Conservation (phyloP, 2,329 filamentous ascomycete species). For the Echinosphaeria canescens region DNA sequence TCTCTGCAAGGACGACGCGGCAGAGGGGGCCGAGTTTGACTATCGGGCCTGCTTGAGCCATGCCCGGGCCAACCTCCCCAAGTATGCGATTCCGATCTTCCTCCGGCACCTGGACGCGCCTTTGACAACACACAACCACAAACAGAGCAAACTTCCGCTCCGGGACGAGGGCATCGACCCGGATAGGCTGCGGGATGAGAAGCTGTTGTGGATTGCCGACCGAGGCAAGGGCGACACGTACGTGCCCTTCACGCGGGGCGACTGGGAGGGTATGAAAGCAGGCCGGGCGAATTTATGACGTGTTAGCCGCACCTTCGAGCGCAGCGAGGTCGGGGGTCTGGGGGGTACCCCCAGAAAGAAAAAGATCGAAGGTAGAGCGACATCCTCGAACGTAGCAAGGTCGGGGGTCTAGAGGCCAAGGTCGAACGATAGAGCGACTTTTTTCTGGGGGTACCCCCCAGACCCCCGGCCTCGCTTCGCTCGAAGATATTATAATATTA, state of each 20-base stretch:
- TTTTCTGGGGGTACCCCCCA: too few relatives aligned
- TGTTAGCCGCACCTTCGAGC: too few relatives aligned
- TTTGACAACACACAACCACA: slow-evolving; percentile 52
- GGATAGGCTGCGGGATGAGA: slow-evolving; percentile 18
- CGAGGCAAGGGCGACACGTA: slow-evolving; percentile 31
- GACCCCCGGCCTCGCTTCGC: too few relatives aligned
- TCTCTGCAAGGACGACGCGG: slow-evolving; percentile 31
- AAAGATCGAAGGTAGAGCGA: too few relatives aligned
- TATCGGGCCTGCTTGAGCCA: slow-evolving; percentile 36
- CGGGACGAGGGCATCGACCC: slow-evolving; percentile 45
- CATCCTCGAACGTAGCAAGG: too few relatives aligned
- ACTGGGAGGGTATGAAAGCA: slow-evolving; percentile 25
- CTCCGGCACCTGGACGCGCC: slow-evolving; percentile 35
- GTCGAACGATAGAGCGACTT: too few relatives aligned
- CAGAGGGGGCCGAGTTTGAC: slow-evolving; percentile 25
- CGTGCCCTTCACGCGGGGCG: slow-evolving; percentile 29
- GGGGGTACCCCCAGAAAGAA: too few relatives aligned
- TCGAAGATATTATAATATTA: too few relatives aligned
- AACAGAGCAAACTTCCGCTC: slow-evolving; percentile 57
- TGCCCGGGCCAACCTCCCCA: slow-evolving; percentile 36
- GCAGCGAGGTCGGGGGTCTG: too few relatives aligned
- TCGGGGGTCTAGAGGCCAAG: too few relatives aligned
- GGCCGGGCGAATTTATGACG: slow-evolving; percentile 10
- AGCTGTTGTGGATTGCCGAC: slow-evolving; percentile 33
- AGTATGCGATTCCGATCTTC: slow-evolving; percentile 59